Conservation (phyloP, 495 filamentous ascomycete genomes). For the Penicillium chermesinum region DNA sequence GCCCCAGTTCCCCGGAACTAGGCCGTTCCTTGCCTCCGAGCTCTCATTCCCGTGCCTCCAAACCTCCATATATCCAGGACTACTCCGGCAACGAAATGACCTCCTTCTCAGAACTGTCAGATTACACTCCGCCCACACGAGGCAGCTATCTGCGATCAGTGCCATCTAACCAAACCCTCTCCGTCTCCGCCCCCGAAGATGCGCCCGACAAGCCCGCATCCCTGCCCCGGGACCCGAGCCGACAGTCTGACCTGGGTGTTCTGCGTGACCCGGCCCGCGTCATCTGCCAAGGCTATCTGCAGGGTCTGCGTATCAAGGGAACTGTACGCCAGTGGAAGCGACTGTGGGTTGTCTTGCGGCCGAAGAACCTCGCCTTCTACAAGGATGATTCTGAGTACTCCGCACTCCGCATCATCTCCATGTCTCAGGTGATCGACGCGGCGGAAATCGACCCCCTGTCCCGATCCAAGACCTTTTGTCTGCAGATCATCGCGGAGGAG, state of each 20-base stretch:
- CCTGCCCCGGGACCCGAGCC: conserved; percentile 50
- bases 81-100: conserved; percentile 86
- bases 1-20: conserved; percentile 45
- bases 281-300: conserved; percentile 87
- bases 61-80: conserved; percentile 55
- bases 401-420: conserved; percentile 72
- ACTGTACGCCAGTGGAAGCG: conserved; percentile 93
- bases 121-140: conserved; percentile 41
- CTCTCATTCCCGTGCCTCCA: conserved; percentile 21
- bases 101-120: conserved; percentile 87
- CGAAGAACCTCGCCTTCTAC: conserved; percentile 82
- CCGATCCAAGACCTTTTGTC: conserved; percentile 74
- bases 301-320: conserved; percentile 77
- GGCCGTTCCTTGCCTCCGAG: conserved; percentile 28
- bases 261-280: conserved; percentile 66
- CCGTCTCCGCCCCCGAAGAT: conserved; percentile 25
- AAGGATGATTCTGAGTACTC: conserved; percentile 92
- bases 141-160: conserved; percentile 28
- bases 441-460: conserved; percentile 89
- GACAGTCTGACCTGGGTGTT: conserved; percentile 49
- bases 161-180: conserved; percentile 30
- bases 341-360: conserved; percentile 86
- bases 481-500: conserved; percentile 93
- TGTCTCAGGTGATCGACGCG: conserved; percentile 79
- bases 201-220: conserved; percentile 16